These are phyloP conservation scores for Apium graveolens DNA, from an alignment of 129 eudicot species.

Conservation along the genomic window DNA sequence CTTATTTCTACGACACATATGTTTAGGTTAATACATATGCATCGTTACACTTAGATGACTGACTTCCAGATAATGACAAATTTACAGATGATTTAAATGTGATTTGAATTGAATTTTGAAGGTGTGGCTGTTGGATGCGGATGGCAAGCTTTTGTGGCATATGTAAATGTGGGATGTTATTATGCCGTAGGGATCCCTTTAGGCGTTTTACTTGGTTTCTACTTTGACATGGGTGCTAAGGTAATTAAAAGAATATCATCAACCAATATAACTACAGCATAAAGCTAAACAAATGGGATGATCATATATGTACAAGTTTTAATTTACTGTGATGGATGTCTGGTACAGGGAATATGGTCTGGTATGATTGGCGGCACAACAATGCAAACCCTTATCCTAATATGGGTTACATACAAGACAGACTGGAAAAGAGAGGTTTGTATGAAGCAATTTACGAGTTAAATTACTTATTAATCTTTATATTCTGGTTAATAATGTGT, in stretches of 20 bases:
- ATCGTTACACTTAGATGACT: too few species aligned
- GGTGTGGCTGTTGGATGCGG: slow-evolving; percentile 28
- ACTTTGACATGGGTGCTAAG: slow-evolving; percentile 19
- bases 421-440: slow-evolving; percentile 12
- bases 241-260: not conserved
- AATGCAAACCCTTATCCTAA: slow-evolving; percentile 6
- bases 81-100: not conserved
- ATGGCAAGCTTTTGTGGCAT: slow-evolving; percentile 22
- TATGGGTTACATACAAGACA: slow-evolving; percentile 5
- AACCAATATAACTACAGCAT: not conserved
- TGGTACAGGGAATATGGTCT: slow-evolving; percentile 6
- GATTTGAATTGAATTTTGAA: not conserved
- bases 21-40: too few species aligned
- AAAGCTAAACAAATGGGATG: not conserved
- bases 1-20: too few species aligned
- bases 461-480: not conserved
- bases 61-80: not conserved
- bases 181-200: slow-evolving; percentile 21
- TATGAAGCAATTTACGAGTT: not conserved
- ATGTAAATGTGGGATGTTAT: slow-evolving; percentile 19
- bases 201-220: slow-evolving; percentile 18
- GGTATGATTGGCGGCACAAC: slow-evolving; percentile 11
- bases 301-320: not conserved
- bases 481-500: not conserved
- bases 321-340: not conserved